A percentile compares a stretch with the other conserved stretches of the same genome.
Conservation (phyloP, 495 filamentous ascomycete genomes). For the Cladorrhinum samala region DNA sequence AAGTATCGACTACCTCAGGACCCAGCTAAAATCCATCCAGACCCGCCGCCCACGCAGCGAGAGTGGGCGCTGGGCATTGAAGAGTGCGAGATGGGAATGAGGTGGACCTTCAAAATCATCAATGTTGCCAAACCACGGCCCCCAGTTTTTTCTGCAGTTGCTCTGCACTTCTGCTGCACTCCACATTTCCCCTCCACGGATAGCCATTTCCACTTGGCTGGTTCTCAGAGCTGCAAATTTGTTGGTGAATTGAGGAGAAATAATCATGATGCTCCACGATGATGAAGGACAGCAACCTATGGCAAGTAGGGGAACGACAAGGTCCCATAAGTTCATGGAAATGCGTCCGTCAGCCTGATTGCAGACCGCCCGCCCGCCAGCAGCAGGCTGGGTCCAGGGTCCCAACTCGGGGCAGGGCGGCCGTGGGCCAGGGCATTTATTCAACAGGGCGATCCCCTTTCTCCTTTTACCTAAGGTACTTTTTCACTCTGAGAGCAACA, state of each 20-base stretch:
- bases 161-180: background rate
- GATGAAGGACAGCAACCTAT: background rate
- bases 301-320: background rate
- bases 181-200: background rate
- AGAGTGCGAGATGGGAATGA: too few relatives aligned
- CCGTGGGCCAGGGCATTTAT: background rate
- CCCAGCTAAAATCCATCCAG: slow-evolving; percentile 18
- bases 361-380: slow-evolving; percentile 1
- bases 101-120: too few relatives aligned
- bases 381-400: slow-evolving; percentile 1
- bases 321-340: too few relatives aligned
- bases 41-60: slow-evolving; percentile 14
- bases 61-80: background rate
- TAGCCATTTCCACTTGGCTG: background rate
- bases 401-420: background rate
- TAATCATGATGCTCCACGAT: background rate
- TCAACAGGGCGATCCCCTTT: background rate
- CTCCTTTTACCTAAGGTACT: background rate
- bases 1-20: slow-evolving; percentile 9
- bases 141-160: background rate
- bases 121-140: background rate
- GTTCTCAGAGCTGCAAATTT: too few relatives aligned
- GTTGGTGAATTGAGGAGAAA: too few relatives aligned
- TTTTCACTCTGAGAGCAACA: background rate
- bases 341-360: slow-evolving; percentile 2